These are phyloP conservation scores for Colletotrichum acutatum DNA, from an alignment of 2,329 filamentous ascomycete genomes.

Conservation along the genomic window DNA sequence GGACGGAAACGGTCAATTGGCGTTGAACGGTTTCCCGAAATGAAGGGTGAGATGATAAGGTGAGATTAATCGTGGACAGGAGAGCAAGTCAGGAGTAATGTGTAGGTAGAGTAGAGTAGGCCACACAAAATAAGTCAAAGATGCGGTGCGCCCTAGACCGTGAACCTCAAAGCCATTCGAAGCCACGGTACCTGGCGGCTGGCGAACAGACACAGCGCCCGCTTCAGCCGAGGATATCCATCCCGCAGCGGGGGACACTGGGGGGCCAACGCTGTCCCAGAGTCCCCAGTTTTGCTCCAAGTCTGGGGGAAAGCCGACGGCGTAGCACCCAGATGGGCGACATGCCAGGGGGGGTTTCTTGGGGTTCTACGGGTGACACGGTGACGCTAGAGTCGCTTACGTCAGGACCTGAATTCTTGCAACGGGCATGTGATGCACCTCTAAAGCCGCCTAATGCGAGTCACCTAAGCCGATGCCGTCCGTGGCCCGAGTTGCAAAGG, in stretches of 20 bases:
- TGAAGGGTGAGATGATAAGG: constrained; percentile 4
- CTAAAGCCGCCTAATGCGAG: not conserved
- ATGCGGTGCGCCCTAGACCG: constrained; percentile 31
- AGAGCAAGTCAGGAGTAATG: not conserved
- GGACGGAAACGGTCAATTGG: constrained; percentile 27
- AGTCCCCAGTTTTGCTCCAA: constrained; percentile 1
- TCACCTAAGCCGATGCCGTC: constrained; percentile 12
- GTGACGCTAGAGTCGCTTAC: constrained; percentile 18
- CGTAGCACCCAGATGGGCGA: not conserved
- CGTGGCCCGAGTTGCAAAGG: constrained; percentile 6
- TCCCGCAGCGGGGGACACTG: constrained; percentile 24
- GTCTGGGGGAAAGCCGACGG: constrained; percentile 24
- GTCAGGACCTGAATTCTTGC: constrained; percentile 21
- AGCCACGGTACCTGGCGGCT: constrained; percentile 33
- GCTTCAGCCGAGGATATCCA: constrained; percentile 41
- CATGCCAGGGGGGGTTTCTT: constrained; percentile 21
- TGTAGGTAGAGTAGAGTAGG: not conserved
- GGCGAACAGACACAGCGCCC: constrained; percentile 33
- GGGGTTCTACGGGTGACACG: too few relatives aligned
- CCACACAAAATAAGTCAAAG: not conserved
- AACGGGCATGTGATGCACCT: constrained; percentile 29
- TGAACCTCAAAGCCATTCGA: constrained; percentile 34
- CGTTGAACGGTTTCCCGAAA: constrained; percentile 1
- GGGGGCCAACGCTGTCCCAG: not conserved
- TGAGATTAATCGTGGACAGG: not conserved